Evolutionary conservation across 148 eudicot species (phyloP).

Genomic region (Silene uniflora): DNA sequence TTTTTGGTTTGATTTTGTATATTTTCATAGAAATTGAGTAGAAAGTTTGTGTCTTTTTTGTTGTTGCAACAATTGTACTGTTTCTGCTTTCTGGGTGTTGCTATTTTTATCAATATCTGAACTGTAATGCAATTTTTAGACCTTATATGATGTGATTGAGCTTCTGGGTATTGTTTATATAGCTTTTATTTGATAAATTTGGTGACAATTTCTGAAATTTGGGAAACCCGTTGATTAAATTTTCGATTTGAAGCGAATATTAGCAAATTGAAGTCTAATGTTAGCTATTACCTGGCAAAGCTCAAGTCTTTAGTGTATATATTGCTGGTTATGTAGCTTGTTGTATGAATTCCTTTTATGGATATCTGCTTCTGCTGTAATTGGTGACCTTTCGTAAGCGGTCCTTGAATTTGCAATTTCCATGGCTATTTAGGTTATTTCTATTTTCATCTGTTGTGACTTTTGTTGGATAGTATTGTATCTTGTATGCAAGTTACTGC

Average conservation of each 20-base stretch:
- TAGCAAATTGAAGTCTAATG: not conserved
- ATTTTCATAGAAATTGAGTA: not conserved
- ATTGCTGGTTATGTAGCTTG: not conserved
- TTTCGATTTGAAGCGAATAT: not conserved
- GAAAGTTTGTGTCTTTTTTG: not conserved
- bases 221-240: not conserved
- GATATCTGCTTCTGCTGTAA: not conserved
- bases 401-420: not conserved
- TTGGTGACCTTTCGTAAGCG: too few species aligned
- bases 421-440: not conserved
- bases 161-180: not conserved
- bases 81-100: slow-evolving; percentile 12
- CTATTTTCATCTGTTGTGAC: too few species aligned
- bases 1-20: not conserved
- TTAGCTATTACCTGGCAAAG: not conserved
- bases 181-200: not conserved
- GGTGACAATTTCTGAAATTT: not conserved
- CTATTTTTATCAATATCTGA: not conserved
- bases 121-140: not conserved
- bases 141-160: not conserved
- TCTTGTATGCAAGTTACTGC: too few species aligned
- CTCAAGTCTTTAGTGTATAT: not conserved
- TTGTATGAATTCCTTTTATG: not conserved
- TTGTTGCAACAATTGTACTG: not conserved
- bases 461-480: too few species aligned